These are phyloP conservation scores for Apiospora phragmitis DNA, from an alignment of 2,329 filamentous ascomycete species.

Conservation along the genomic window DNA sequence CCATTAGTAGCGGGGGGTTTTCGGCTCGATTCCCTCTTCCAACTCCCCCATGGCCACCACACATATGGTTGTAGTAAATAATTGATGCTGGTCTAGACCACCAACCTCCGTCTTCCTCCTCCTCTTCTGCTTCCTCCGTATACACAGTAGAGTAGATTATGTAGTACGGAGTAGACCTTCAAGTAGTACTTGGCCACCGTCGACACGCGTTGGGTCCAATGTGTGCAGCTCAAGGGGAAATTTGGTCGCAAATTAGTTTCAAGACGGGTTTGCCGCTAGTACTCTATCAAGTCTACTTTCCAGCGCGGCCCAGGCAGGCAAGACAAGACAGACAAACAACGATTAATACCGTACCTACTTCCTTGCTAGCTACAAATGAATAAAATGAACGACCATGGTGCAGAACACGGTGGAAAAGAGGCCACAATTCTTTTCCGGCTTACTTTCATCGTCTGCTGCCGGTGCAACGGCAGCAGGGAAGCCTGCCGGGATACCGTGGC, in stretches of 20 bases:
- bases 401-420: background rate
- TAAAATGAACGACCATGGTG: background rate
- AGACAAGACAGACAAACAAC: background rate
- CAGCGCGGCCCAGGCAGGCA: background rate
- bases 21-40: too few relatives aligned
- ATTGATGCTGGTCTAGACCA: too few relatives aligned
- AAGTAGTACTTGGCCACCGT: background rate
- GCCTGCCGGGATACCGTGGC: conserved; percentile 2
- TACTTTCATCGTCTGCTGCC: background rate
- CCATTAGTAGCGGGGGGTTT: too few relatives aligned
- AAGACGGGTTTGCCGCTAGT: background rate
- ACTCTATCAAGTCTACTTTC: background rate
- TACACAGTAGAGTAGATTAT: too few relatives aligned
- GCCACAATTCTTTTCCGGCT: background rate
- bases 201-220: background rate
- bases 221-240: background rate
- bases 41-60: too few relatives aligned
- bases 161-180: too few relatives aligned
- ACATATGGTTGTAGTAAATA: too few relatives aligned
- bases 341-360: background rate
- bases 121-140: too few relatives aligned
- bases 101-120: too few relatives aligned
- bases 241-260: conserved; percentile 1
- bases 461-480: conserved; percentile 5
- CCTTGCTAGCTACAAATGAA: background rate